Percentiles rank a stretch among this genome's conserved stretches.
phyloP scores from a whole-genome alignment of 164 flowering plant genomes.

The Stephania yunnanensis region DNA sequence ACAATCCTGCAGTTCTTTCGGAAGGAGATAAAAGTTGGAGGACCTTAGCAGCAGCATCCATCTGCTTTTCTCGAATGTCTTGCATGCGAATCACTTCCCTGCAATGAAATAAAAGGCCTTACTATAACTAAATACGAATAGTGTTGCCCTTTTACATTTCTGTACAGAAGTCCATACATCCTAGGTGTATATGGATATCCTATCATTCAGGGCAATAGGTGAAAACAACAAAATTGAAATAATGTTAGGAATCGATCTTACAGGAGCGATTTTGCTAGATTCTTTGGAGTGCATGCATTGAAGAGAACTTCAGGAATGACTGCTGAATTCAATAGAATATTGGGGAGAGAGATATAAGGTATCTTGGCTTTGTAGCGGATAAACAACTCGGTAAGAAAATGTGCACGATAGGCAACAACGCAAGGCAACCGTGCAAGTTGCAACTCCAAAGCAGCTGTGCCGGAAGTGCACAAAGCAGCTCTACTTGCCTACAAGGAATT shows the following conservation, averaged over 20 bases:
- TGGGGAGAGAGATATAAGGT: slow-evolving; percentile 77
- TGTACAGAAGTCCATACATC: neutral
- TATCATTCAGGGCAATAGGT: neutral
- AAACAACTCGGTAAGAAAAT: slow-evolving; percentile 73
- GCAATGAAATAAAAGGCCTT: slow-evolving; percentile 14
- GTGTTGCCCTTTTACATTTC: neutral
- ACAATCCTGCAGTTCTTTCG: slow-evolving; percentile 1
- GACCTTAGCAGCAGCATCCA: slow-evolving; percentile 50
- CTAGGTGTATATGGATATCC: neutral
- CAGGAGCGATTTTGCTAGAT: slow-evolving; percentile 50
- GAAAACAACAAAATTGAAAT: neutral
- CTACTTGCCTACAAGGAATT: slow-evolving; percentile 67
- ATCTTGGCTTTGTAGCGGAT: slow-evolving; percentile 68
- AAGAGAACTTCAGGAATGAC: slow-evolving; percentile 89
- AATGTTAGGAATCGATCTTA: slow-evolving; percentile 21
- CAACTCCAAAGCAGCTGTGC: slow-evolving; percentile 84
- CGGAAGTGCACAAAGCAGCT: slow-evolving; percentile 84
- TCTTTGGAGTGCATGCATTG: slow-evolving; percentile 53
- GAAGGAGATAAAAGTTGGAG: slow-evolving; percentile 31
- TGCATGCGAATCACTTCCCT: slow-evolving; percentile 51
- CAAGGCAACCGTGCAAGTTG: slow-evolving; percentile 91
- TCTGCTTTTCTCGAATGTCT: slow-evolving; percentile 43
- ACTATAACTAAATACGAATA: neutral
- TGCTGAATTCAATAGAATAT: slow-evolving; percentile 70
- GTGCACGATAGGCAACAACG: slow-evolving; percentile 84